phyloP scores from a whole-genome alignment of 345 rosid species.

The Lepidium aucheri region DNA sequence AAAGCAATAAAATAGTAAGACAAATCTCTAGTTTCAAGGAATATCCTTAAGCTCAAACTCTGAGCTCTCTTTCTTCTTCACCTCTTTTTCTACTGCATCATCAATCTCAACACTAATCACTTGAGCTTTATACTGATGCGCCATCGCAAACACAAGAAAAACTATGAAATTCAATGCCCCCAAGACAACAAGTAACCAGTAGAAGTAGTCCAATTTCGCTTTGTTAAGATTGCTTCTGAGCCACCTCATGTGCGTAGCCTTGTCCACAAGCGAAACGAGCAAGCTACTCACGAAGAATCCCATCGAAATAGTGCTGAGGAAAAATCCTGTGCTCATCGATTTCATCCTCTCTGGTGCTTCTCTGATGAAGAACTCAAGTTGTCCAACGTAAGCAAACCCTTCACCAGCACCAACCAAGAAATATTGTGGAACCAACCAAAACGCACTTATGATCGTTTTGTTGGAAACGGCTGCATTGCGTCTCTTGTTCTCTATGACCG shows the following conservation, averaged over 20 bases:
- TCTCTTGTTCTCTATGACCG: slow-evolving; percentile 51
- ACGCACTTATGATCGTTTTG: slow-evolving; percentile 42
- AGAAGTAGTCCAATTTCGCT: slow-evolving; percentile 59
- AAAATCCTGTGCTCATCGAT: slow-evolving; percentile 92
- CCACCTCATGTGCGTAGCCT: slow-evolving; percentile 50
- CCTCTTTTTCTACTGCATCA: slow-evolving; percentile 31
- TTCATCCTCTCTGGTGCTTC: slow-evolving; percentile 93
- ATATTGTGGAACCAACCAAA: slow-evolving; percentile 74
- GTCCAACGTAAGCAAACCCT: slow-evolving; percentile 85
- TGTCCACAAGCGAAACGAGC: slow-evolving; percentile 62
- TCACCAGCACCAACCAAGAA: slow-evolving; percentile 92
- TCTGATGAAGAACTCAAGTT: slow-evolving; percentile 85
- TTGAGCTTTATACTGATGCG: slow-evolving; percentile 62
- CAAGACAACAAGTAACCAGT: slow-evolving; percentile 61
- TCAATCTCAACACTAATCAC: slow-evolving; percentile 20
- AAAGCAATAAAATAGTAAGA: slow-evolving; percentile 3
- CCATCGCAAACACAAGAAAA: slow-evolving; percentile 45
- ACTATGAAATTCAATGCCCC: slow-evolving; percentile 59
- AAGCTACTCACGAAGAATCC: slow-evolving; percentile 84
- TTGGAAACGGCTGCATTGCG: slow-evolving; percentile 29
- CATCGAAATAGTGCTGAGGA: slow-evolving; percentile 74
- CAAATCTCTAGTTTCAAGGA: slow-evolving; percentile 9
- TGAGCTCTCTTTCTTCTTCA: slow-evolving; percentile 15
- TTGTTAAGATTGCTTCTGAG: slow-evolving; percentile 58
- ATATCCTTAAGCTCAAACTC: slow-evolving; percentile 28